These are phyloP conservation scores for Paralagenidium karlingii DNA, from an alignment of 352 stramenopile genomes.

Conservation along the genomic window DNA sequence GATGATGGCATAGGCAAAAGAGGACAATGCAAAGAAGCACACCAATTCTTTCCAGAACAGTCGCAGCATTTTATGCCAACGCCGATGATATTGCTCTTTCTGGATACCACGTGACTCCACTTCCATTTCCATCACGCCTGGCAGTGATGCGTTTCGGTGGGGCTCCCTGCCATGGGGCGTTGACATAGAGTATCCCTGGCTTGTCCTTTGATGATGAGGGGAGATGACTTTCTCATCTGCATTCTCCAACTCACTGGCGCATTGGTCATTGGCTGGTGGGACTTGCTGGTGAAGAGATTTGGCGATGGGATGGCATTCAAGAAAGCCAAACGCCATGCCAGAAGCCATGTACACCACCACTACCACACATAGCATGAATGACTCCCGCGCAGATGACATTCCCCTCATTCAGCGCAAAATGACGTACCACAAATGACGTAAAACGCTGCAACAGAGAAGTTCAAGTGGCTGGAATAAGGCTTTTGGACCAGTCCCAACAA, in stretches of 20 bases:
- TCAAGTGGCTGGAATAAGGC: constrained; percentile 23
- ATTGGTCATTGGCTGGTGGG: no score
- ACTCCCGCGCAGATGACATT: background rate
- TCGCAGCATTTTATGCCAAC: no score
- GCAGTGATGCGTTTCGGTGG: background rate
- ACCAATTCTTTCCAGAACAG: constrained; percentile 31
- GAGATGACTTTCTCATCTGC: no score
- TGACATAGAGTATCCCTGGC: background rate
- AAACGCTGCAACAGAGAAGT: constrained; percentile 45
- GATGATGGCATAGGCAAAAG: constrained; percentile 50
- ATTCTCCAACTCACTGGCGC: no score
- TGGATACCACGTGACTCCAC: background rate
- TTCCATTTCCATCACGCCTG: constrained; percentile 1
- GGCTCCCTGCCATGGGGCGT: background rate
- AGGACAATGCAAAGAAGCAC: constrained; percentile 39
- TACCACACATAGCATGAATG: constrained; percentile 4
- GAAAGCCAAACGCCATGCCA: constrained; percentile 32
- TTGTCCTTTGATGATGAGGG: background rate
- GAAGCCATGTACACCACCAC: constrained; percentile 39
- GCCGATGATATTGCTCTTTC: no score
- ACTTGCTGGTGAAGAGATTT: constrained; percentile 7
- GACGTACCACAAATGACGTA: constrained; percentile 43
- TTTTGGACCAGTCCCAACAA: constrained; percentile 45
- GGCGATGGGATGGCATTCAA: constrained; percentile 29
- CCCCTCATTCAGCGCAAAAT: background rate